Evolutionary conservation across 2,329 filamentous ascomycete species (phyloP), one percentile per base, ranked within the genome.

Genomic region (Thielaviopsis ethacetica): DNA sequence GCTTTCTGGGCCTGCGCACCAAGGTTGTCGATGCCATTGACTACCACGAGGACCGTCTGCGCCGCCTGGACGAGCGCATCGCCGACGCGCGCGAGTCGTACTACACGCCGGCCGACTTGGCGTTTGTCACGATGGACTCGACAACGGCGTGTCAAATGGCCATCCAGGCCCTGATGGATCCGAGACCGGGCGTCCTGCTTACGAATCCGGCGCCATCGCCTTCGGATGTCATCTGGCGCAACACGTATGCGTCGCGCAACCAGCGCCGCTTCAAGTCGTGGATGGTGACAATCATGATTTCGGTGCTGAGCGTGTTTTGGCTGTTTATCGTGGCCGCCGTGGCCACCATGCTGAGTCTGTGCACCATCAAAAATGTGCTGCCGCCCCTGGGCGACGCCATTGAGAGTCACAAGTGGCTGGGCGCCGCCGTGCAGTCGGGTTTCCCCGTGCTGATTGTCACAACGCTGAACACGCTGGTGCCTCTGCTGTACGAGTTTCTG

Each of bases 121-220:
- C 94, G 0, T 96, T 98, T 69, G 88, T 98, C 47, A 97, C 93
- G 0, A 94, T 98, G 89, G 88, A 96, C 72, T 93, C 89, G 3
- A 93, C 95, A 55, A 88, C 91, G 15, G 85, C 91, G 34, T 84
- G 82, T 65, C 93, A 98, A 73, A 95, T 97, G 90, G 88, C 91
- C 24, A 88, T 95, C 51, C 93, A 98, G 71, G 91, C 93, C 3
- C 84, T 95, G 12, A 82, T 98, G 57, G 91, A 97, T 67, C 90
- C 93, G 3, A 85, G 87, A 12, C 93, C 94, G 0, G 84, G 91
- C 60, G 85, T 87, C 62, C 78, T 98, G 5, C 75, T 95, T 58
- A 91, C 91, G 9, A 91, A 89, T 61, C 79, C 86, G 27, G 91
- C 91, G 2, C 93, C 93, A 0, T 84, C 91, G 1, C 93, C 93